Conservation (phyloP, 129 eudicot genomes). For the Dittrichia graveolens region DNA sequence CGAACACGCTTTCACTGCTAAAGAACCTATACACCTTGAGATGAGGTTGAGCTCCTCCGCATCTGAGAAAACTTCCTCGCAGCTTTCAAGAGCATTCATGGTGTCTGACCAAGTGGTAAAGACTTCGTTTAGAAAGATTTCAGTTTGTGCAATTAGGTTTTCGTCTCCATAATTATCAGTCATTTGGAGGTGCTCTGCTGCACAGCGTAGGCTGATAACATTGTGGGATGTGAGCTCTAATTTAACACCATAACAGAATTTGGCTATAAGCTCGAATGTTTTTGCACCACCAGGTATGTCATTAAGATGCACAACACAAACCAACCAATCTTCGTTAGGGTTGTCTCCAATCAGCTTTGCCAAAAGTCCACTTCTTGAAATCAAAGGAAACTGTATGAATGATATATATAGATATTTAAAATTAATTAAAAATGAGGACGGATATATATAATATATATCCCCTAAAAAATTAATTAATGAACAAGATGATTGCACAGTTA, state of each 20-base stretch:
- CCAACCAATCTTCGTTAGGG: constrained; percentile 40
- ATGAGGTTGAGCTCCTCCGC: constrained; percentile 81
- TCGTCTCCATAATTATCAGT: constrained; percentile 73
- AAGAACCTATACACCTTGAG: constrained; percentile 77
- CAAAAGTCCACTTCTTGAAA: constrained; percentile 74
- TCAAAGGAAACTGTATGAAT: constrained; percentile 67
- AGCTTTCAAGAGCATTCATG: constrained; percentile 72
- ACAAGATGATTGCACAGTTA: constrained; percentile 18
- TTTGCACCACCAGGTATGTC: constrained; percentile 88
- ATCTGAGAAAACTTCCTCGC: constrained; percentile 69
- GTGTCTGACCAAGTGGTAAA: constrained; percentile 82
- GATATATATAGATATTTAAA: background rate
- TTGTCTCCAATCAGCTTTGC: constrained; percentile 57
- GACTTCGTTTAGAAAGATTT: constrained; percentile 59
- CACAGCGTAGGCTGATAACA: constrained; percentile 71
- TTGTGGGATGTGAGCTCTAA: constrained; percentile 71
- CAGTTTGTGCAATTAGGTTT: constrained; percentile 71
- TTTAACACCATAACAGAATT: constrained; percentile 72
- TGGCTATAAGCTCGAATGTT: constrained; percentile 75
- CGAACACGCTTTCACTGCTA: constrained; percentile 73
- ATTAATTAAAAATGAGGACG: background rate
- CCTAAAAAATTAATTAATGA: background rate
- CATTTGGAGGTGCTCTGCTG: constrained; percentile 84
- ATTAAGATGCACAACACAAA: constrained; percentile 48
- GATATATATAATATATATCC: background rate